phyloP scores from a whole-genome alignment of 202 grass and related monocot species.

The Cymbopogon flexuosus region DNA sequence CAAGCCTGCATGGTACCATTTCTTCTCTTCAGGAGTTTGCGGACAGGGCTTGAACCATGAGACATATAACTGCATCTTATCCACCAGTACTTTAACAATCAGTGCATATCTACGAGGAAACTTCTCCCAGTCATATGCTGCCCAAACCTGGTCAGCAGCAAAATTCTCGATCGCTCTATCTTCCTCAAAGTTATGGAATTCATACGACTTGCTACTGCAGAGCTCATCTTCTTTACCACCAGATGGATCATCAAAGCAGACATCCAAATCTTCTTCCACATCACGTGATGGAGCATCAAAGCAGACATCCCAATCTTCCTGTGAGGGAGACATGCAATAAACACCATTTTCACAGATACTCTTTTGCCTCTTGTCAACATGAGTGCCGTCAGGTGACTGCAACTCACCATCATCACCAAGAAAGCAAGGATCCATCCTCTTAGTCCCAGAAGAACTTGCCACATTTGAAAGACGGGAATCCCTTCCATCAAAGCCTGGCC shows the following conservation, averaged over 20 bases:
- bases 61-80: slow-evolving; percentile 52
- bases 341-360: slow-evolving; percentile 17
- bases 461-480: slow-evolving; percentile 22
- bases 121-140: slow-evolving; percentile 56
- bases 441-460: slow-evolving; percentile 38
- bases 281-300: slow-evolving; percentile 18
- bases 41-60: slow-evolving; percentile 61
- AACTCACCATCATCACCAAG: background rate
- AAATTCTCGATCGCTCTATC: slow-evolving; percentile 36
- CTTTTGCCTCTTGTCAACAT: slow-evolving; percentile 44
- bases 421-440: slow-evolving; percentile 24
- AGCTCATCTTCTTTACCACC: background rate
- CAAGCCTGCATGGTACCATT: slow-evolving; percentile 49
- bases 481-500: background rate
- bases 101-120: slow-evolving; percentile 56
- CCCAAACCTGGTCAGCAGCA: slow-evolving; percentile 59
- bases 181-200: slow-evolving; percentile 49
- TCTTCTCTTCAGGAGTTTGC: slow-evolving; percentile 49
- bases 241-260: slow-evolving; percentile 17
- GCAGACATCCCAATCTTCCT: slow-evolving; percentile 22
- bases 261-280: slow-evolving; percentile 27
- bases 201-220: slow-evolving; percentile 31
- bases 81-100: slow-evolving; percentile 40
- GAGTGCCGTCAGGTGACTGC: background rate
- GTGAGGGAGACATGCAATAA: background rate